Percentiles rank a stretch among this genome's conserved stretches.
phyloP scores from a whole-genome alignment of 495 filamentous ascomycete genomes.

The Apodospora peruviana region DNA sequence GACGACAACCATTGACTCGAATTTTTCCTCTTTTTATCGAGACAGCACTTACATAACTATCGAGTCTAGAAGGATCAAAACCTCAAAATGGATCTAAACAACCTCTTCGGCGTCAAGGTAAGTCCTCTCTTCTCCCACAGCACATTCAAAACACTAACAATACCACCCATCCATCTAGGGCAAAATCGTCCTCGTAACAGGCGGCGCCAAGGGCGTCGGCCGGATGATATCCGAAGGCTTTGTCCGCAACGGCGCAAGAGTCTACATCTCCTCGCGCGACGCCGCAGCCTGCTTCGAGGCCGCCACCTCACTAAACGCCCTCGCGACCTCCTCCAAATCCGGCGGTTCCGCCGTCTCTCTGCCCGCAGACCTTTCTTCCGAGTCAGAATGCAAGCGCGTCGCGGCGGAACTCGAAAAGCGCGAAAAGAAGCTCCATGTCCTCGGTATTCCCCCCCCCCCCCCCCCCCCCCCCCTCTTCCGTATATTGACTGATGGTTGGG shows the following conservation, averaged over 20 bases:
- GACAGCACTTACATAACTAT: neutral
- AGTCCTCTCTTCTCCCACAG: constrained; percentile 7
- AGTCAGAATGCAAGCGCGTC: constrained; percentile 52
- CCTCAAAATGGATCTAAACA: constrained; percentile 46
- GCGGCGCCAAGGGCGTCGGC: constrained; percentile 56
- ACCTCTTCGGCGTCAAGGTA: constrained; percentile 56
- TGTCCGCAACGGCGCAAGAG: constrained; percentile 71
- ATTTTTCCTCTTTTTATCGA: neutral
- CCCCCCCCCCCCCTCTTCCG: too few relatives aligned
- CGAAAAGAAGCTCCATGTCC: constrained; percentile 67
- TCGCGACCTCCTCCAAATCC: constrained; percentile 2
- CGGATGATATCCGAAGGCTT: constrained; percentile 80
- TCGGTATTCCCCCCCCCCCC: too few relatives aligned
- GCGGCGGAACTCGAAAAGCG: constrained; percentile 54
- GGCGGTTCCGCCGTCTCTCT: constrained; percentile 28
- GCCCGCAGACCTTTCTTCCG: constrained; percentile 30
- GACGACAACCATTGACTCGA: too few relatives aligned
- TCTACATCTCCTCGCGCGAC: constrained; percentile 77
- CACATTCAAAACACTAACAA: neutral
- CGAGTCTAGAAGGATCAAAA: neutral
- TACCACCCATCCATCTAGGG: constrained; percentile 14
- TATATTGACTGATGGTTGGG: too few relatives aligned
- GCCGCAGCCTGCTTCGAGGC: constrained; percentile 28
- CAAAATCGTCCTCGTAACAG: constrained; percentile 38
- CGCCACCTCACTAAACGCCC: constrained; percentile 21